Conservation (phyloP, 805 yeast genomes). For the Starmerella potacharoeniae region DNA sequence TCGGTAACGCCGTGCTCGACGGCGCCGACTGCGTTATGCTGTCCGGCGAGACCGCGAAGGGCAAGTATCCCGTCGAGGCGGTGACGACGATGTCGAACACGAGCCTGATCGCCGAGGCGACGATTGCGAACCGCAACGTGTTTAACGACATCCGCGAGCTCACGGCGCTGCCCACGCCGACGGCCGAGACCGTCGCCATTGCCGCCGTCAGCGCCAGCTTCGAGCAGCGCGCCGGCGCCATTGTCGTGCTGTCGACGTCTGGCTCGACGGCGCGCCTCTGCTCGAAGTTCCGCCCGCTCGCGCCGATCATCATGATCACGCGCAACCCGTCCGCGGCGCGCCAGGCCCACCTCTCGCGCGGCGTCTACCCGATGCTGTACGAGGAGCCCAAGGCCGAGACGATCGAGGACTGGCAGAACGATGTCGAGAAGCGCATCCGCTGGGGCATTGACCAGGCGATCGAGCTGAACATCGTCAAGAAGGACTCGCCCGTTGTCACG, state of each 20-base stretch:
- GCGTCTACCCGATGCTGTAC: constrained; percentile 95
- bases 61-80: constrained; percentile 95
- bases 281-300: constrained; percentile 94
- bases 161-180: constrained; percentile 78
- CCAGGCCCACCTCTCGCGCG: constrained; percentile 92
- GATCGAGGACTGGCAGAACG: constrained; percentile 81
- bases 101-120: constrained; percentile 89
- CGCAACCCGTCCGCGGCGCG: constrained; percentile 90
- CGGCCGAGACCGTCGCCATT: constrained; percentile 93
- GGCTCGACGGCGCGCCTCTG: constrained; percentile 93
- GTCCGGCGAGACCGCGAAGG: constrained; percentile 99
- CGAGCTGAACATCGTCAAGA: constrained; percentile 69
- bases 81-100: constrained; percentile 99
- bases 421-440: constrained; percentile 88
- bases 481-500: constrained; percentile 84
- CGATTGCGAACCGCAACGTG: constrained; percentile 71
- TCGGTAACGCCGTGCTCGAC: constrained; percentile 96
- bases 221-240: constrained; percentile 95
- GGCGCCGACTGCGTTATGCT: constrained; percentile 99
- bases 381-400: constrained; percentile 40
- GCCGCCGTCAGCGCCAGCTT: constrained; percentile 94
- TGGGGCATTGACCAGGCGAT: constrained; percentile 87
- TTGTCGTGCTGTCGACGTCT: constrained; percentile 87
- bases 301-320: constrained; percentile 96
- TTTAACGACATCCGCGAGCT: constrained; percentile 81